Conservation (phyloP, 345 rosid genomes). For the Citrus unshiu region DNA sequence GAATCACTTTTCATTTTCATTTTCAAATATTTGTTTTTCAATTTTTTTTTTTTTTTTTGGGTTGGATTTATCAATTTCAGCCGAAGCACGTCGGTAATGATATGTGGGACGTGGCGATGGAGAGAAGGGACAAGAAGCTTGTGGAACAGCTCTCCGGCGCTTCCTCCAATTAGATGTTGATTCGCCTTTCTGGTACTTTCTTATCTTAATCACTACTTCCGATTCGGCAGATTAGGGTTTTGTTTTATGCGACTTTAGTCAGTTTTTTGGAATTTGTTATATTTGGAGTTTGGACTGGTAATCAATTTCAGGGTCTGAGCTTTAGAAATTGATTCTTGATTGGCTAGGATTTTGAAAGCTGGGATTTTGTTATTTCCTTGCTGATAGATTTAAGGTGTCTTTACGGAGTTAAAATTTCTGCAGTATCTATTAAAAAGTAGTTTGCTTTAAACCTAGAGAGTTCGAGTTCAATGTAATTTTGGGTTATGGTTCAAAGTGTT, state of each 20-base stretch:
- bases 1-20: background rate
- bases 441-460: background rate
- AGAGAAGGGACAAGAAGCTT: constrained; percentile 90
- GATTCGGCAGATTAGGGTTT: background rate
- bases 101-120: constrained; percentile 95
- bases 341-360: background rate
- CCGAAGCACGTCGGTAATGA: constrained; percentile 94
- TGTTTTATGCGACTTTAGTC: background rate
- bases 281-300: background rate
- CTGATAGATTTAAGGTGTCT: background rate
- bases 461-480: background rate
- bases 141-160: constrained; percentile 39
- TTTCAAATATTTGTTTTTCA: background rate
- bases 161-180: constrained; percentile 38
- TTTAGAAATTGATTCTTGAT: background rate
- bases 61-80: constrained; percentile 26
- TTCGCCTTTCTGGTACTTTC: constrained; percentile 9
- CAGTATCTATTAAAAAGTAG: background rate
- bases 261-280: background rate
- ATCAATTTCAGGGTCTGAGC: background rate
- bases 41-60: background rate
- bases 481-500: background rate
- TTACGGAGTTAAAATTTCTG: background rate
- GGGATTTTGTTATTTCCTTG: background rate
- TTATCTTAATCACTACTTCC: background rate